These are phyloP conservation scores for Lablab purpureus DNA, from an alignment of 306 rosid genomes.

Conservation along the genomic window DNA sequence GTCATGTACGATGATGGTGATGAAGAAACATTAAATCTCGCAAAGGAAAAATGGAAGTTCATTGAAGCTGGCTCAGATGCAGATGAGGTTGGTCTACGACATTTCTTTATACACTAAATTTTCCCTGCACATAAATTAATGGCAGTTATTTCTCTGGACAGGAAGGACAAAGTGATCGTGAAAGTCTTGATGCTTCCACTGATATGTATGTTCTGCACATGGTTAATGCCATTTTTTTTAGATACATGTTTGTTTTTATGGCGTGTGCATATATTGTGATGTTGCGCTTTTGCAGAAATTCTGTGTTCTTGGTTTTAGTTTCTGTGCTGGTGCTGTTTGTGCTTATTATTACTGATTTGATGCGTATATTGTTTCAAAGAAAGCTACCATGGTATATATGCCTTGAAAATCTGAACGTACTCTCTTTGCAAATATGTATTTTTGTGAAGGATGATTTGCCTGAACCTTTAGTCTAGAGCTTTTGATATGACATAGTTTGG, in stretches of 20 bases:
- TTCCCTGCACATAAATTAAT: constrained; percentile 31
- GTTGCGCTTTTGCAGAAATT: constrained; percentile 4
- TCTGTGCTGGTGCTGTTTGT: constrained; percentile 30
- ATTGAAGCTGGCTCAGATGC: constrained; percentile 56
- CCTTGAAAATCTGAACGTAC: neutral
- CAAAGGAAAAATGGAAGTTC: constrained; percentile 62
- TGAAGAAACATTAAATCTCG: constrained; percentile 69
- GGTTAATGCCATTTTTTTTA: constrained; percentile 19
- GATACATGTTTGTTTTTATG: constrained; percentile 13
- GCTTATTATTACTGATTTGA: constrained; percentile 13
- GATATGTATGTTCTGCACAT: constrained; percentile 65
- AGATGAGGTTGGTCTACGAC: constrained; percentile 62
- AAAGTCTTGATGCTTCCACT: constrained; percentile 60
- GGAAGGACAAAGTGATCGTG: constrained; percentile 63
- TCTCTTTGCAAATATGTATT: neutral
- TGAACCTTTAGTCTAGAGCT: neutral
- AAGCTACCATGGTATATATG: constrained; percentile 7
- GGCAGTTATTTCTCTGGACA: constrained; percentile 49
- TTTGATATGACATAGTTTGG: constrained; percentile 1
- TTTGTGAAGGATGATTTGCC: constrained; percentile 5
- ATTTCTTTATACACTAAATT: constrained; percentile 30
- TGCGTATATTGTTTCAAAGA: constrained; percentile 25
- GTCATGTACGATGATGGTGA: constrained; percentile 86
- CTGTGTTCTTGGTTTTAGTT: constrained; percentile 25
- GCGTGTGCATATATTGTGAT: neutral